phyloP scores from a whole-genome alignment of 345 rosid genomes.

The Tarenaya hassleriana region DNA sequence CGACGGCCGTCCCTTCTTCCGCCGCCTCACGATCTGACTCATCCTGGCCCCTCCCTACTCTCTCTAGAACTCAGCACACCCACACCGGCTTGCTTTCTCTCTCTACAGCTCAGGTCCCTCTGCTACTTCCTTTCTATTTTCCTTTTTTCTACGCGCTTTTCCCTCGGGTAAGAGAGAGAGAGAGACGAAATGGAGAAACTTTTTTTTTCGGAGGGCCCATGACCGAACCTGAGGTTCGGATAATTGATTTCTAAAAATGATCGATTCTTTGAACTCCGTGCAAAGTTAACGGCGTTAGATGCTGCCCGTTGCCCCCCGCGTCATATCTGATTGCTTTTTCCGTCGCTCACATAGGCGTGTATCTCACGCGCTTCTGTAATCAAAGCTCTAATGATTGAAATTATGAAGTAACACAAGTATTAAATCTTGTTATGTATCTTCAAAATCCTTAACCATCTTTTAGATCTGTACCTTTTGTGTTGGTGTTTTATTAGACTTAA shows the following conservation, averaged over 20 bases:
- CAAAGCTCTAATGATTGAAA: too few species aligned
- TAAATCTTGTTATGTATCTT: too few species aligned
- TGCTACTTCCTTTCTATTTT: slow-evolving; percentile 21
- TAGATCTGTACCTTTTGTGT: too few species aligned
- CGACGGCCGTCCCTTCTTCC: slow-evolving; percentile 94
- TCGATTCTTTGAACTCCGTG: slow-evolving; percentile 28
- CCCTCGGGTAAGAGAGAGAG: slow-evolving; percentile 31
- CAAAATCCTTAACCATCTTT: too few species aligned
- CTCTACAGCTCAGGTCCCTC: slow-evolving; percentile 36
- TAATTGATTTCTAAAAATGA: slow-evolving; percentile 26
- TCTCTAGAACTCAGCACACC: slow-evolving; percentile 24
- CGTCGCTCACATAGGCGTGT: not conserved
- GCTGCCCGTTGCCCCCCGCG: slow-evolving; percentile 48
- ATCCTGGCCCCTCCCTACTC: slow-evolving; percentile 27
- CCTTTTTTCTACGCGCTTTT: slow-evolving; percentile 19
- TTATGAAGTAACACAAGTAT: too few species aligned
- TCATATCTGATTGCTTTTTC: too few species aligned
- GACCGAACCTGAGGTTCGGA: slow-evolving; percentile 44
- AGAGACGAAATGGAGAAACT: slow-evolving; percentile 11
- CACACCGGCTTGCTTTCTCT: slow-evolving; percentile 26
- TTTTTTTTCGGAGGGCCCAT: not conserved
- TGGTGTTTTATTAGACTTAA: too few species aligned
- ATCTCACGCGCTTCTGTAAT: slow-evolving; percentile 3
- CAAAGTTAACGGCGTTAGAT: slow-evolving; percentile 34
- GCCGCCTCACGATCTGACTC: slow-evolving; percentile 90